phyloP scores from a whole-genome alignment of 2,329 filamentous ascomycete species.

The Fusarium staphyleae region DNA sequence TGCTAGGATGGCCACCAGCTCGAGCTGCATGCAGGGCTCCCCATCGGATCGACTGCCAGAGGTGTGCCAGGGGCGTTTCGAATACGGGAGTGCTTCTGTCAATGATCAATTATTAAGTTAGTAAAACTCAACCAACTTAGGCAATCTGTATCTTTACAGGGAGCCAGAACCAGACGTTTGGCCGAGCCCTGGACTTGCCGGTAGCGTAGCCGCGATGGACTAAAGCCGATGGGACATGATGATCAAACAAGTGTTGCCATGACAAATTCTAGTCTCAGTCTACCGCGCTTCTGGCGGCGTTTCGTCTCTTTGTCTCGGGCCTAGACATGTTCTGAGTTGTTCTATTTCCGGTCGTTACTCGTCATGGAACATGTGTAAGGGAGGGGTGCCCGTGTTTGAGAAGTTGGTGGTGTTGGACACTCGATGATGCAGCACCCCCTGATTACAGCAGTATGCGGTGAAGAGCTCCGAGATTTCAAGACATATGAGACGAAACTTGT shows the following conservation, averaged over 20 bases:
- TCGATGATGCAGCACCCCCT: conserved; percentile 21
- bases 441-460: conserved; percentile 1
- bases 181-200: conserved; percentile 7
- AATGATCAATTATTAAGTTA: background rate
- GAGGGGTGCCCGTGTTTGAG: conserved; percentile 29
- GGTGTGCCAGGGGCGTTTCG: conserved; percentile 32
- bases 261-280: conserved; percentile 29
- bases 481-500: conserved; percentile 38
- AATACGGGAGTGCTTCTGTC: conserved; percentile 6
- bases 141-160: background rate
- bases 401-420: conserved; percentile 30
- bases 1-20: conserved; percentile 19
- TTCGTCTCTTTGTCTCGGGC: conserved; percentile 33
- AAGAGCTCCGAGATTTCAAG: conserved; percentile 24
- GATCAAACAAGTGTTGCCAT: conserved; percentile 20
- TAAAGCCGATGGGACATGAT: background rate
- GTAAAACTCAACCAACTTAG: conserved; percentile 11
- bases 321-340: conserved; percentile 19
- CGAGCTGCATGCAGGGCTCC: conserved; percentile 22
- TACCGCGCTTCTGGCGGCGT: conserved; percentile 34
- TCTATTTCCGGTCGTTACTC: conserved; percentile 32
- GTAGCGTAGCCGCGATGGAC: conserved; percentile 20
- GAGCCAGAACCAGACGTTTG: conserved; percentile 1
- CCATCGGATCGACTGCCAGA: conserved; percentile 32
- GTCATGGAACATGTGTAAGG: conserved; percentile 11